Evolutionary conservation across 2,329 filamentous ascomycete species (phyloP), one percentile per base, ranked within the genome.

Genomic region (Cladosporium colombiae): DNA sequence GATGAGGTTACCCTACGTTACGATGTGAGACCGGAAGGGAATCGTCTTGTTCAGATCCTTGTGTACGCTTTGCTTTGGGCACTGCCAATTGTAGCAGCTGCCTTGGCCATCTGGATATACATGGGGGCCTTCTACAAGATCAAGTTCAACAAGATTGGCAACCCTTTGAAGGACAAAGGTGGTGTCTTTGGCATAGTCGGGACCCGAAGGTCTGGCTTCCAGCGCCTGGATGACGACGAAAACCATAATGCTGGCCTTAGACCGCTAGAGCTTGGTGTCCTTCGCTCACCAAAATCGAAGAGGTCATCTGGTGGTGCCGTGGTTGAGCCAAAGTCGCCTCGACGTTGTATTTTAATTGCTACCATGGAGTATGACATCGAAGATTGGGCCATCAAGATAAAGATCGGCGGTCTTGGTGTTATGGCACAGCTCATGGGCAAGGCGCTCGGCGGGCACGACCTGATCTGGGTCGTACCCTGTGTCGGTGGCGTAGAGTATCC

Each of bases 331-430:
- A 52, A 64, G 14, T 13, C 25, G 16, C 72, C 73, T 60, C 69
- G 75, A 35, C 79, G 85, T n/a, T 89, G 83, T 33, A 84, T 89
- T 2, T 81, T 90, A 25, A 88, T 90, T 63, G 88, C 87, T 14
- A 90, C 88, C 8, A 89, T 90, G 86, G 88, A 90, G 75, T 90
- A 90, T 75, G 87, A 90, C 68, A 89, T 90, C 67, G 86, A 88
- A 65, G 88, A 90, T 72, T 90, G 88, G 86, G 81, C 77, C 3
- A 88, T 90, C 77, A 90, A 89, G 76, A 88, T 90, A 77, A 90
- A 90, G 77, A 90, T 90, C 56, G 88, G 88, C 66, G 88, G 88
- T 67, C 80, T 90, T 4, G 88, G 88, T 74, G 88, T 89, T 66
- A 90, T 90, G 88, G 87, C 88, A 37, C 86, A 88, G 70, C 78